Base-by-base conservation (phyloP, 2,329 filamentous ascomycete genomes). In the Colletotrichum spinosum region DNA sequence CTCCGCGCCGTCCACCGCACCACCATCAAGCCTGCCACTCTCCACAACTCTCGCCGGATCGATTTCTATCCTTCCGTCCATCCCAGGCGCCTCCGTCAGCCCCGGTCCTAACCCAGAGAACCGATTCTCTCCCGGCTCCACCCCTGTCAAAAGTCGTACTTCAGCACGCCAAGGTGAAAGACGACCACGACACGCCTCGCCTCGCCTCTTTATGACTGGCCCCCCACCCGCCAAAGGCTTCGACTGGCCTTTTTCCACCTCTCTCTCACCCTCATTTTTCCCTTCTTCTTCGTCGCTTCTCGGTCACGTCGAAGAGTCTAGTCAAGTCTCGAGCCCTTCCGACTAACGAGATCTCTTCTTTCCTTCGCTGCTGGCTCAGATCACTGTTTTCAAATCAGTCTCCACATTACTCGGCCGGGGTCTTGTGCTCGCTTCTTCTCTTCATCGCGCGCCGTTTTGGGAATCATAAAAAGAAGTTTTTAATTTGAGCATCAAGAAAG, bases 331-430 rank as follows among this genome's bases (percentile, higher is more conserved):
- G 71, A 75, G 75, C 74, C 75, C 57, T 57, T 76, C 70, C 73
- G 73, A 73, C 72, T 76, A 48, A 64, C 72, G 74, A 72, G 71
- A 71, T 70, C 68, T 72, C 76, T 78, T 76, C 74, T 76, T 80
- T 81, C 75, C 74, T 76, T 70, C 70, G 77, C 86, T 88, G 86
- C 87, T 88, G 85, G 86, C 79, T 87, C 85, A 88, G 85, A 85
- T 80, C 79, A 75, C 75, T 77, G 74, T 77, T 76, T 77, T 70
- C 67, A 67, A 71, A 68, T 65, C 56, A 63, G 46, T 35, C 45
- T 55, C 51, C 46, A 62, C 48, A 34, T 41, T 17, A 37, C 42
- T 61, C 46, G 65, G 65, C 58, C 66, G 60, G 61, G 38, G 55
- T 74, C 74, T 34, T 69, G 67, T 70, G 72, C 73, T 73, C 70